Conservation (phyloP, 139 green algal species). For the Diplosphaera chodatii region DNA sequence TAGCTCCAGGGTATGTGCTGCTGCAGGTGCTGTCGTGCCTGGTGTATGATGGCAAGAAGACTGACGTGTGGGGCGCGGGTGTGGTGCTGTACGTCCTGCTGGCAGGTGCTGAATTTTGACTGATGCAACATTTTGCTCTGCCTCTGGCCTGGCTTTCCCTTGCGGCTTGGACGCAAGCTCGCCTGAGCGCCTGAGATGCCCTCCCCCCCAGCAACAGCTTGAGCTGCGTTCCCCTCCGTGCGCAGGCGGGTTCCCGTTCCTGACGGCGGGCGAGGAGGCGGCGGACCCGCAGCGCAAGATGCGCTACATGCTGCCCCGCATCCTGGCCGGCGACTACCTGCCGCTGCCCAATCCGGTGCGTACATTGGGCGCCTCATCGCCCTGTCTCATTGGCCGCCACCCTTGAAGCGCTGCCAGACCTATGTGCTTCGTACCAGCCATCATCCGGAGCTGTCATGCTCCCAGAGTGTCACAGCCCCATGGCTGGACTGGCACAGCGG, state of each 20-base stretch:
- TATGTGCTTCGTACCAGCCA: no score
- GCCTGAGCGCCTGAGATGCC: neutral
- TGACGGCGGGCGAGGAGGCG: neutral
- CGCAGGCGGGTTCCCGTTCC: slow-evolving; percentile 14
- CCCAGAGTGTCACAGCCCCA: no score
- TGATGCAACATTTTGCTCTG: neutral
- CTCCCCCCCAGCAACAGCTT: no score
- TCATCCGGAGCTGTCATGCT: no score
- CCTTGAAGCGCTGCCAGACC: no score
- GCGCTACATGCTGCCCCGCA: neutral
- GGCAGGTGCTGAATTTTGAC: neutral
- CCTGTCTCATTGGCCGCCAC: no score
- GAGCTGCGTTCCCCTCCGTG: no score
- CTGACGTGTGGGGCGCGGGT: slow-evolving; percentile 24
- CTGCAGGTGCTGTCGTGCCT: neutral
- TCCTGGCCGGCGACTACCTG: neutral
- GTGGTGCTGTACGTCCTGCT: slow-evolving; percentile 27
- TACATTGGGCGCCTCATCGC: no score
- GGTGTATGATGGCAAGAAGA: slow-evolving; percentile 21
- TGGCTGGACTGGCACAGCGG: no score
- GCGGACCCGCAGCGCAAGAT: neutral
- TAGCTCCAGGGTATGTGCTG: no score
- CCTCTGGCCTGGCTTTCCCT: no score
- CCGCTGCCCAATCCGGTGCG: neutral
- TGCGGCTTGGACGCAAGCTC: neutral